Base-by-base conservation (phyloP, 192 early-diverging fungal genomes). In the Linnemannia schmuckeri region DNA sequence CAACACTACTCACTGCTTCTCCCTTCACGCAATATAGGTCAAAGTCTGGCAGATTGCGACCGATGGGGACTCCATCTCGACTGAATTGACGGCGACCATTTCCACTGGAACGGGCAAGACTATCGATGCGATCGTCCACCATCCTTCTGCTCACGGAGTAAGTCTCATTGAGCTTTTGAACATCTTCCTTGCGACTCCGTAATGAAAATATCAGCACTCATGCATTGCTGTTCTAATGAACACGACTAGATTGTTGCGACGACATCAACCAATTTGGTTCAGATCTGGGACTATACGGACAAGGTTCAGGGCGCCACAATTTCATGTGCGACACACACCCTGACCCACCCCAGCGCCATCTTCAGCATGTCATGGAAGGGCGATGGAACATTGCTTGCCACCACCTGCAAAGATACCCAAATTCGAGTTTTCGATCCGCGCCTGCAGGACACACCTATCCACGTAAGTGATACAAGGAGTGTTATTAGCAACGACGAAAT, bases 391-490 rank as follows among this genome's bases (percentile, higher is more conserved):
- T 41, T 89, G 17, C 46, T 95, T 10, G 93, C 85, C 27, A 87
- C 90, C 9, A 89, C 91, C 2, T 85, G 87, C 52, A 93, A 93
- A 68, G 95, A 93, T 61, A 89, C 91, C 70, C 68, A 77, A 18
- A 79, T 95, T 15, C 88, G 93, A 35, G 74, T 96, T 0, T 95
- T 91, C 88, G 94, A 96, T 88, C 90, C 91, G 2, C 90, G 94
- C 49, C 63, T 74, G 46, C 71, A 89, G 40, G 76, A 89, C 4
- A 72, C 70, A 0, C 72, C 75, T 1, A 55, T 82, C n/a, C 81
- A 85, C 76, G 89, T 88, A 68, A 22, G 40, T 70, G 18, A 52
- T 17, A 52, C 6, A 17, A 2, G 49, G 5, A 52, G 20, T 18
- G 44, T 6, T 20, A 20, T 2, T 22, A 20, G 5, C 5, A 22